Percentiles rank a stretch among this genome's conserved stretches.
phyloP scores from a whole-genome alignment of 805 yeast species.

The Kodamaea neixiangensis region DNA sequence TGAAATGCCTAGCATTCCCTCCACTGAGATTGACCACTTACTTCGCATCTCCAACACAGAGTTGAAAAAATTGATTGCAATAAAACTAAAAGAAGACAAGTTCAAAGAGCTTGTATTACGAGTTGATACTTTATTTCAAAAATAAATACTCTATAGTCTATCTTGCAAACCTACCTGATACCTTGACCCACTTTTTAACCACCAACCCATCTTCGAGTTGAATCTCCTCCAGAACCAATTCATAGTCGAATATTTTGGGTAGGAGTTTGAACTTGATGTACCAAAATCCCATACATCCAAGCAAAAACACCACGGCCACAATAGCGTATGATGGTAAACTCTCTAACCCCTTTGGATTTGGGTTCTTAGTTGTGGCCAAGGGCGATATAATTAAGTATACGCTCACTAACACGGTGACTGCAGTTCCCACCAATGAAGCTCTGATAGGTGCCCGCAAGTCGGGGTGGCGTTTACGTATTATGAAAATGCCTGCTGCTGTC shows the following conservation, averaged over 20 bases:
- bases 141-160: conserved; percentile 3
- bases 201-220: conserved; percentile 58
- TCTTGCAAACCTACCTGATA: conserved; percentile 1
- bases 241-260: conserved; percentile 51
- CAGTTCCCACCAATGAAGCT: conserved; percentile 51
- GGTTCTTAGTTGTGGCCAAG: conserved; percentile 34
- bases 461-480: conserved; percentile 52
- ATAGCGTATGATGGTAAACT: conserved; percentile 52
- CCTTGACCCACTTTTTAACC: conserved; percentile 53
- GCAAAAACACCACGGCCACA: conserved; percentile 44
- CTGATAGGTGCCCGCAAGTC: conserved; percentile 51
- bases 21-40: background rate
- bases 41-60: background rate
- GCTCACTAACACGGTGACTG: conserved; percentile 47
- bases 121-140: conserved; percentile 18
- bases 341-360: conserved; percentile 44
- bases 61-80: background rate
- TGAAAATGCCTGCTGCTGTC: conserved; percentile 57
- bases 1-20: background rate
- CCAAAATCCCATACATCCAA: conserved; percentile 57
- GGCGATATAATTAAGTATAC: conserved; percentile 54
- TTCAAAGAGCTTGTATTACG: conserved; percentile 18
- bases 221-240: conserved; percentile 41
- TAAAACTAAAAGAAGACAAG: conserved; percentile 15
- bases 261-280: conserved; percentile 46